Base-by-base conservation (phyloP, 495 filamentous ascomycete species). In the Xylaria bambusicola region DNA sequence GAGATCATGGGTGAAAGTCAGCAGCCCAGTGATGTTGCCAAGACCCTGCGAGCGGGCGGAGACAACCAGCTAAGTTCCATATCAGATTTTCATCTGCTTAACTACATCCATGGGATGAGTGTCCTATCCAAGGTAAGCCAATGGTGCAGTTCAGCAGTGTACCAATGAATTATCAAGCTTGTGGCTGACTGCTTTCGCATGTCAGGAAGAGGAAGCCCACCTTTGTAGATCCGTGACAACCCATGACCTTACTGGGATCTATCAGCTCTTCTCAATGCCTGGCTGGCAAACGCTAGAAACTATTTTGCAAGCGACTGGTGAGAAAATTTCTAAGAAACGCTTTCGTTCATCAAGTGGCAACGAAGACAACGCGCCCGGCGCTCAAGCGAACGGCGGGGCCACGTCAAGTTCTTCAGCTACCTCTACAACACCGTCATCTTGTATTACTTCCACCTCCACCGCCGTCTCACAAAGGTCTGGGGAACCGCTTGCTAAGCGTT, bases 401-500 rank as follows among this genome's bases (percentile, higher is more conserved):
- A 54, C 56, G 23, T 55, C 58, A 38, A 45, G 60, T 27, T 51
- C 62, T 33, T 18, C 61, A n/a, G 38, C 29, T 49, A 51, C 61
- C 31, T 62, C 63, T 47, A 50, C 61, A 51, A 52, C 62, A 6
- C 38, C 58, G 21, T 24, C 36, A 27, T 38, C 50, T 41, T n/a
- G n/a, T n/a, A n/a, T n/a, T n/a, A 53, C 51, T 33, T 70, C 67
- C 70, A 60, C 65, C 65, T 67, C 70, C 67, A 56, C 54, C 65
- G 66, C 65, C 62, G 52, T 56, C 58, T 67, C 64, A 18, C 21
- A 26, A 52, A 66, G 33, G 57, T 71, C 64, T 64, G 67, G 71
- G 67, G 89, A 90, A 83, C 87, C 87, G 69, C 89, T 97, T 91
- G 86, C 93, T 97, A 97, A 97, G 87, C 88, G 91, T 83, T 89